phyloP scores from a whole-genome alignment of 2,329 filamentous ascomycete species.

The Aspergillus persii region DNA sequence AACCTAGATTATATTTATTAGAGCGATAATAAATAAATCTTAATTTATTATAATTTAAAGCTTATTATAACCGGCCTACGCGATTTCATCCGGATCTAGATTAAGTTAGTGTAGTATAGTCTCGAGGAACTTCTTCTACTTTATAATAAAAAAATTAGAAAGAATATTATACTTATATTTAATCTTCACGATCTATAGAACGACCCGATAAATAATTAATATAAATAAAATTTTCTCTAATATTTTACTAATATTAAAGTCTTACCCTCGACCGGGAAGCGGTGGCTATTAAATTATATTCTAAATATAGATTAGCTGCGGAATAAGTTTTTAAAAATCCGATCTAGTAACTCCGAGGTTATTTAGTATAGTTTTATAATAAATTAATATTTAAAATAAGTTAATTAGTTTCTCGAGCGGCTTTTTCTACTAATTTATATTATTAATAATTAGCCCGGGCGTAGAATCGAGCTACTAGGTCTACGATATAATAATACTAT shows the following conservation, averaged over 20 bases:
- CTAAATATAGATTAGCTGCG: background rate
- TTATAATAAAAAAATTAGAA: background rate
- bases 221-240: background rate
- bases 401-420: slow-evolving; percentile 3
- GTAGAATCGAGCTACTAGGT: slow-evolving; percentile 5
- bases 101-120: background rate
- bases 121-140: slow-evolving; percentile 2
- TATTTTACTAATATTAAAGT: background rate
- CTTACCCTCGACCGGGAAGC: background rate
- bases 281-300: background rate
- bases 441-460: slow-evolving; percentile 1
- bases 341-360: background rate
- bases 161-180: background rate
- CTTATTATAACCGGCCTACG: background rate
- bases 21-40: slow-evolving; percentile 6
- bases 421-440: background rate
- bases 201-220: background rate
- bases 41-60: background rate
- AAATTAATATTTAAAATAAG: background rate
- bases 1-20: slow-evolving; percentile 6
- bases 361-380: background rate
- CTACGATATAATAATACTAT: slow-evolving; percentile 2
- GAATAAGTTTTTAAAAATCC: background rate
- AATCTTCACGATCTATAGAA: background rate
- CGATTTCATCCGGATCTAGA: background rate